A percentile compares a stretch with the other conserved stretches of the same genome.
phyloP scores from a whole-genome alignment of 129 eudicot genomes.

The Artemisia tridentata region DNA sequence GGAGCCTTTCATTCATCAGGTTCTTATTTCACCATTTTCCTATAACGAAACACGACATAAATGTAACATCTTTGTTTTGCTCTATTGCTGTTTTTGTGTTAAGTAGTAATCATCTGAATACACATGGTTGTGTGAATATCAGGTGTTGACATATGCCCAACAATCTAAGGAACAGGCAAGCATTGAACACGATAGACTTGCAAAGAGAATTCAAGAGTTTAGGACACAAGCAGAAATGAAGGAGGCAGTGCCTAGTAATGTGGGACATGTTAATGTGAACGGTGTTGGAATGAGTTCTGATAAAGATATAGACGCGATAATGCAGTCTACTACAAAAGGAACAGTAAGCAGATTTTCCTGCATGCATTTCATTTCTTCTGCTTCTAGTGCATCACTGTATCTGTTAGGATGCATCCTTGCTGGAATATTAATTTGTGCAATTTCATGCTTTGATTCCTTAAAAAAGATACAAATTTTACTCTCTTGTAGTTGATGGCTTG shows the following conservation, averaged over 20 bases:
- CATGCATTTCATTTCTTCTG: neutral
- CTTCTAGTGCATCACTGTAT: neutral
- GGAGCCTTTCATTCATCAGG: conserved; percentile 98
- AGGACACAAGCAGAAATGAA: conserved; percentile 77
- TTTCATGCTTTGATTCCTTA: neutral
- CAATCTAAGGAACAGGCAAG: conserved; percentile 87
- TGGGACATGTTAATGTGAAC: conserved; percentile 47
- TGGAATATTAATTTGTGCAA: neutral
- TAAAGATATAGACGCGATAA: conserved; percentile 70
- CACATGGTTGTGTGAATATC: conserved; percentile 19
- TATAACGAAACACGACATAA: too few species aligned
- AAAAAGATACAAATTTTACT: neutral
- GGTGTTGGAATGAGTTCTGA: conserved; percentile 65
- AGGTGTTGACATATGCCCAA: conserved; percentile 97
- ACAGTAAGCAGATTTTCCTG: conserved; percentile 42
- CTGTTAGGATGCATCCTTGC: neutral
- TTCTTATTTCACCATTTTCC: conserved; percentile 19
- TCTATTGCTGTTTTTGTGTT: too few species aligned
- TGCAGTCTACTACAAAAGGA: conserved; percentile 83
- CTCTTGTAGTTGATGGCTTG: neutral
- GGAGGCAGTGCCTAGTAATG: conserved; percentile 48
- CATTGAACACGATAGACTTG: conserved; percentile 86
- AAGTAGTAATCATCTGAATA: neutral
- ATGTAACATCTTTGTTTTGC: too few species aligned
- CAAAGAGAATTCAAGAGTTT: conserved; percentile 90